These are phyloP conservation scores for Chondrus crispus DNA, from an alignment of 23 red algal genomes.

Conservation along the genomic window DNA sequence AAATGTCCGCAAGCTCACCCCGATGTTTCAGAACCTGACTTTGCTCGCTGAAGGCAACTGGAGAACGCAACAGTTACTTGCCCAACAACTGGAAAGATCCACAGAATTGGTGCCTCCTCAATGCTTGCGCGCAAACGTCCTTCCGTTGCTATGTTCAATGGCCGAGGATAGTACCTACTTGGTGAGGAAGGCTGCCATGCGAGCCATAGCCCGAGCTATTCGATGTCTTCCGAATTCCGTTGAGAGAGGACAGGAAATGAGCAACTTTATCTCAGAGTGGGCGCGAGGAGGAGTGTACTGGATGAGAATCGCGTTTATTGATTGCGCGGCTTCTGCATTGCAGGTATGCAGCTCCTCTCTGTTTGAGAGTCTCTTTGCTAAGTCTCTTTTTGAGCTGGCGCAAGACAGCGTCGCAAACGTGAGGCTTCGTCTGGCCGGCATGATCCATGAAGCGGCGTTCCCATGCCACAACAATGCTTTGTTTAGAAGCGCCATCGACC, in stretches of 20 bases:
- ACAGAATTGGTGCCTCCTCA: slow-evolving; percentile 58
- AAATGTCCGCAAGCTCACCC: slow-evolving; percentile 34
- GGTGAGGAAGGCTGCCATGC: slow-evolving; percentile 70
- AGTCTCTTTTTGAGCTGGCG: slow-evolving; percentile 43
- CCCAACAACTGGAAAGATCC: slow-evolving; percentile 46
- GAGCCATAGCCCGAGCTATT: slow-evolving; percentile 32
- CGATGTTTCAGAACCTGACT: slow-evolving; percentile 55
- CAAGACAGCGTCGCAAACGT: slow-evolving; percentile 70
- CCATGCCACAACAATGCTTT: slow-evolving; percentile 52
- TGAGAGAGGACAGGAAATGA: slow-evolving; percentile 58
- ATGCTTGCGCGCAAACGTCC: slow-evolving; percentile 64
- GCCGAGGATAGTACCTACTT: slow-evolving; percentile 71
- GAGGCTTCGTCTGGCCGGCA: slow-evolving; percentile 22
- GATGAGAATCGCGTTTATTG: slow-evolving; percentile 72
- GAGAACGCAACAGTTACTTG: slow-evolving; percentile 69
- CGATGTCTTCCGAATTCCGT: slow-evolving; percentile 65
- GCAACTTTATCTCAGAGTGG: slow-evolving; percentile 72
- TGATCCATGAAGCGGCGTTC: slow-evolving; percentile 25
- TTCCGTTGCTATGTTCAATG: slow-evolving; percentile 76
- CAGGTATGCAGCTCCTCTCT: slow-evolving; percentile 45
- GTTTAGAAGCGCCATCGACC: slow-evolving; percentile 38
- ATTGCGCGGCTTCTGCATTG: slow-evolving; percentile 44
- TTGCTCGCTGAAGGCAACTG: slow-evolving; percentile 59
- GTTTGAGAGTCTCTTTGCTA: slow-evolving; percentile 47
- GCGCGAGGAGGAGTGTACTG: slow-evolving; percentile 78